These are phyloP conservation scores for Gentiana dahurica DNA, from an alignment of 257 asterid species.

Conservation along the genomic window DNA sequence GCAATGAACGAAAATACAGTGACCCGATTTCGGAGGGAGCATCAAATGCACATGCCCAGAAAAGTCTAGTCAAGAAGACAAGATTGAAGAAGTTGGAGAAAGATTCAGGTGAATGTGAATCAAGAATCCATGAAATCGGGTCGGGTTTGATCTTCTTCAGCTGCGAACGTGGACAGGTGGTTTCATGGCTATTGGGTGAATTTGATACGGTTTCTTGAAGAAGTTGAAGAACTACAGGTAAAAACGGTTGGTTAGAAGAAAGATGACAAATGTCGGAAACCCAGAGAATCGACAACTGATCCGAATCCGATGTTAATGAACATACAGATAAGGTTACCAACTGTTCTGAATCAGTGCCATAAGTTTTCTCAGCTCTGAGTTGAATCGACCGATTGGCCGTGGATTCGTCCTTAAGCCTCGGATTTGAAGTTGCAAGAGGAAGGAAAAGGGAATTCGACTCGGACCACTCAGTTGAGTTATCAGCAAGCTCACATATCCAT, in stretches of 20 bases:
- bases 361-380: conserved; percentile 37
- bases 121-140: conserved; percentile 62
- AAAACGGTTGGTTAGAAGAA: conserved; percentile 49
- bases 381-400: conserved; percentile 26
- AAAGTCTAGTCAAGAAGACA: conserved; percentile 60
- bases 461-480: conserved; percentile 34
- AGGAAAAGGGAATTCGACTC: conserved; percentile 24
- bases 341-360: conserved; percentile 18
- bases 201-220: conserved; percentile 60
- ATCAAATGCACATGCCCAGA: conserved; percentile 58
- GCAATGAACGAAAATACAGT: conserved; percentile 49
- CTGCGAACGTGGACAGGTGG: conserved; percentile 64
- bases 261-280: conserved; percentile 46
- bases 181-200: conserved; percentile 55
- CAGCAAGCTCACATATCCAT: conserved; percentile 72
- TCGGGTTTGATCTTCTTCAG: conserved; percentile 49
- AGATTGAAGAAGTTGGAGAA: conserved; percentile 70
- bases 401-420: conserved; percentile 1
- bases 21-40: conserved; percentile 63
- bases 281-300: conserved; percentile 32
- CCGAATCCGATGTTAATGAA: conserved; percentile 20
- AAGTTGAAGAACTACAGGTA: conserved; percentile 64
- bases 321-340: conserved; percentile 41
- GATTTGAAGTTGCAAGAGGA: conserved; percentile 31
- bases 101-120: conserved; percentile 71